phyloP scores from a whole-genome alignment of 2,329 filamentous ascomycete genomes.

The Penicillium sp. region DNA sequence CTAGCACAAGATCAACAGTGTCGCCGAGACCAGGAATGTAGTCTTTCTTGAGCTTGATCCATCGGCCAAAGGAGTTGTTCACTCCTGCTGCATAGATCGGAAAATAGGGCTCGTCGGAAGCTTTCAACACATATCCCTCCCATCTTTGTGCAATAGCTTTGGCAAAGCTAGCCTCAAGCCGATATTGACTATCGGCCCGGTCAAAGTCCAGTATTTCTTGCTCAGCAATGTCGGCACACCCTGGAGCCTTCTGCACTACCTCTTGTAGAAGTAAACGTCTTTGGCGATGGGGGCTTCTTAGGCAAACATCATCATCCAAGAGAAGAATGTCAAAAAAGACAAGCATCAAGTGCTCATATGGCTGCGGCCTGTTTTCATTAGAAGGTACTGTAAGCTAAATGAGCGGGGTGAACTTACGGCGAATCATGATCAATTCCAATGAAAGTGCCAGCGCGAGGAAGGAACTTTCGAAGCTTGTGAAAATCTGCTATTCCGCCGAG shows the following conservation, averaged over 20 bases:
- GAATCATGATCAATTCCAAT: slow-evolving; percentile 74
- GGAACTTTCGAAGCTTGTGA: slow-evolving; percentile 80
- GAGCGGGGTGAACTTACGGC: slow-evolving; percentile 54
- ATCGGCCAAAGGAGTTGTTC: slow-evolving; percentile 49
- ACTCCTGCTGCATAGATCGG: slow-evolving; percentile 51
- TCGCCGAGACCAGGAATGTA: slow-evolving; percentile 81
- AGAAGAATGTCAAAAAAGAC: slow-evolving; percentile 67
- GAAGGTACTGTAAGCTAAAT: slow-evolving; percentile 13
- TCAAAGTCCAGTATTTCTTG: slow-evolving; percentile 72
- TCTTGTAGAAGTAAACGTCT: slow-evolving; percentile 61
- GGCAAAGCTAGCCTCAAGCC: slow-evolving; percentile 70
- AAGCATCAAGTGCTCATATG: slow-evolving; percentile 65
- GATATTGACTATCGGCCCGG: slow-evolving; percentile 56
- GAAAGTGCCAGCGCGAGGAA: slow-evolving; percentile 73
- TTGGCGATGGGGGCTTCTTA: slow-evolving; percentile 53
- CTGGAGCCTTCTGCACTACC: slow-evolving; percentile 61
- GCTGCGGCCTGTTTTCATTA: slow-evolving; percentile 48
- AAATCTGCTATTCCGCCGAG: slow-evolving; percentile 73
- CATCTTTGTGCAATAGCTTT: slow-evolving; percentile 68
- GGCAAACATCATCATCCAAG: slow-evolving; percentile 60
- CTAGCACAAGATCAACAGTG: slow-evolving; percentile 78
- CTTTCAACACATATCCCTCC: slow-evolving; percentile 84
- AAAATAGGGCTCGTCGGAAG: slow-evolving; percentile 77
- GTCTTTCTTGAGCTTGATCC: slow-evolving; percentile 88
- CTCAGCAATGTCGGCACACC: slow-evolving; percentile 70